These are phyloP conservation scores for Aureobasidium vineae DNA, from an alignment of 2,329 filamentous ascomycete species.

Conservation along the genomic window DNA sequence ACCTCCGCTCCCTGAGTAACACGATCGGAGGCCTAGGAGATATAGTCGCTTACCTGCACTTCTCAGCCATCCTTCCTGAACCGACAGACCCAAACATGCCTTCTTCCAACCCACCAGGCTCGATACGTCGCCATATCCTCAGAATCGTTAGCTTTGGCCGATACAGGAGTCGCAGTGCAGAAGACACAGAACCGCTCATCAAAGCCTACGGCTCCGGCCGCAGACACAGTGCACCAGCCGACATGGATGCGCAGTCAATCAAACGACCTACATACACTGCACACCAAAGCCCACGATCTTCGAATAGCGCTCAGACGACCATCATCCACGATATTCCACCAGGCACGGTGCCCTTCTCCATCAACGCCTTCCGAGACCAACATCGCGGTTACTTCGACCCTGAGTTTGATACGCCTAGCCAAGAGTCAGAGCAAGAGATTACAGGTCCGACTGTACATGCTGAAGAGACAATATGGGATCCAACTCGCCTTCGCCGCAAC, in stretches of 20 bases:
- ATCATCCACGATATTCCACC: not conserved
- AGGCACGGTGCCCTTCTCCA: not conserved
- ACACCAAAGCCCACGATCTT: not conserved
- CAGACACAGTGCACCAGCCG: conserved; percentile 5
- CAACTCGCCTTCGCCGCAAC: not conserved
- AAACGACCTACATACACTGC: not conserved
- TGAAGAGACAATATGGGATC: not conserved
- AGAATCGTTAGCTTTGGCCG: conserved; percentile 13
- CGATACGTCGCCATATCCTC: conserved; percentile 5
- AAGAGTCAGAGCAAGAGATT: not conserved
- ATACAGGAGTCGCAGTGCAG: conserved; percentile 1
- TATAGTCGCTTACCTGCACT: not conserved
- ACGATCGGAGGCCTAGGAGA: not conserved
- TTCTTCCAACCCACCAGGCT: not conserved
- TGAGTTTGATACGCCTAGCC: not conserved
- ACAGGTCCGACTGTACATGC: not conserved
- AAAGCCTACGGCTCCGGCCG: not conserved
- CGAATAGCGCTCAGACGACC: not conserved
- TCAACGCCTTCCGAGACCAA: conserved; percentile 8
- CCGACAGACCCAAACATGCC: not conserved
- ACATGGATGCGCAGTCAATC: not conserved
- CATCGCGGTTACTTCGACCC: not conserved
- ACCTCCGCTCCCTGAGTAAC: conserved; percentile 1
- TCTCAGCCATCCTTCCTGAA: not conserved
- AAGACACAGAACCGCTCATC: not conserved